Conservation (phyloP, 2,329 filamentous ascomycete genomes). For the Fusarium chaquense region DNA sequence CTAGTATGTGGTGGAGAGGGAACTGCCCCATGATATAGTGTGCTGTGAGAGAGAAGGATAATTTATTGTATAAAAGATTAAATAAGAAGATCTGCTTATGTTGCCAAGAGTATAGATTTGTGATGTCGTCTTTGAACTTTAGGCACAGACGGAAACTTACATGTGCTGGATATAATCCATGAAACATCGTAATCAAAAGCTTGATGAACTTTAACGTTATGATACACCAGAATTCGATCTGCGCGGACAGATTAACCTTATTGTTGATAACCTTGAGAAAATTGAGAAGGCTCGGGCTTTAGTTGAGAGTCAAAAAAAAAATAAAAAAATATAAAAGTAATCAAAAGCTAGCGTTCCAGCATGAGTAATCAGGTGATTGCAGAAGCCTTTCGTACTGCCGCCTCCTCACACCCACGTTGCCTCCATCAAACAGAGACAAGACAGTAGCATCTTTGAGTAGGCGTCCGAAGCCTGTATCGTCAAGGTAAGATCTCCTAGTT, state of each 20-base stretch:
- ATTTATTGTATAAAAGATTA: not conserved
- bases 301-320: too few relatives aligned
- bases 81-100: not conserved
- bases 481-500: not conserved
- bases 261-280: too few relatives aligned
- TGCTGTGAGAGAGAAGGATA: not conserved
- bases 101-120: not conserved
- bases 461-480: not conserved
- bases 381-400: slow-evolving; percentile 10
- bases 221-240: too few relatives aligned
- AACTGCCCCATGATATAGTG: not conserved
- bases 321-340: too few relatives aligned
- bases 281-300: too few relatives aligned
- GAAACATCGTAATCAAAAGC: not conserved
- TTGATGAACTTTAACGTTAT: too few relatives aligned
- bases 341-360: not conserved
- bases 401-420: slow-evolving; percentile 8
- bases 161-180: too few relatives aligned
- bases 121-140: not conserved
- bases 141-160: not conserved
- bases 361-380: not conserved
- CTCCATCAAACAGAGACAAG: slow-evolving; percentile 17
- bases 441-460: slow-evolving; percentile 12
- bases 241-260: too few relatives aligned
- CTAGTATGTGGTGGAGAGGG: not conserved